These are phyloP conservation scores for Gardenia jasminoides DNA, from an alignment of 257 asterid species.

Conservation along the genomic window DNA sequence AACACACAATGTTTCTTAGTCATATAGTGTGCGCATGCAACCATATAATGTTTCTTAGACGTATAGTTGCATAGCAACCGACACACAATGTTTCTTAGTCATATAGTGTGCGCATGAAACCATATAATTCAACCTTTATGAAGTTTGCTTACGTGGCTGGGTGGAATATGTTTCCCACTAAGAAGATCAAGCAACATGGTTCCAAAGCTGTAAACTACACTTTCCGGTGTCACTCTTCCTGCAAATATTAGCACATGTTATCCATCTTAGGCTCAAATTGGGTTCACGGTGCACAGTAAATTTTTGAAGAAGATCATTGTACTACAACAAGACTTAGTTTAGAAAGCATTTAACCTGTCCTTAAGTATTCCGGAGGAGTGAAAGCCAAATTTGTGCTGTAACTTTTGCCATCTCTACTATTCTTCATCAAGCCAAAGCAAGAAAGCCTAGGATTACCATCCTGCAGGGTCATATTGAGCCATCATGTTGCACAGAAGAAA, in stretches of 20 bases:
- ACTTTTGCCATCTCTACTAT: slow-evolving; percentile 51
- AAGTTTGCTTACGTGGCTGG: slow-evolving; percentile 40
- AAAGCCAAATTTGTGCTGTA: slow-evolving; percentile 50
- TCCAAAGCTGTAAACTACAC: slow-evolving; percentile 52
- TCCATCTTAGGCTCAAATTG: slow-evolving; percentile 7
- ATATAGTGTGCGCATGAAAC: background rate
- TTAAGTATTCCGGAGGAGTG: slow-evolving; percentile 49
- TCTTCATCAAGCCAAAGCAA: slow-evolving; percentile 54
- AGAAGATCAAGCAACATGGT: slow-evolving; percentile 53
- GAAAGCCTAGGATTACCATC: slow-evolving; percentile 50
- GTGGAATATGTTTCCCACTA: slow-evolving; percentile 54
- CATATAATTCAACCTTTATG: slow-evolving; percentile 1
- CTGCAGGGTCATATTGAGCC: slow-evolving; percentile 24
- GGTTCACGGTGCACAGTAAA: background rate
- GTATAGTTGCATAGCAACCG: background rate
- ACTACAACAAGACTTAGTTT: no score
- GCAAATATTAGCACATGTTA: slow-evolving; percentile 13
- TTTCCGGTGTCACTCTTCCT: slow-evolving; percentile 47
- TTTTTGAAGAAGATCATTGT: background rate
- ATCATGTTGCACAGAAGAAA: background rate
- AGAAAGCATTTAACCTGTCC: slow-evolving; percentile 25
- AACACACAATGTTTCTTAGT: background rate
- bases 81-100: background rate
- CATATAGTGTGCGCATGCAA: background rate
- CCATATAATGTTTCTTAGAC: no score